Percentiles rank a stretch among this genome's conserved stretches.
phyloP scores from a whole-genome alignment of 2,329 filamentous ascomycete genomes.

The Neoarthrinium moseri region DNA sequence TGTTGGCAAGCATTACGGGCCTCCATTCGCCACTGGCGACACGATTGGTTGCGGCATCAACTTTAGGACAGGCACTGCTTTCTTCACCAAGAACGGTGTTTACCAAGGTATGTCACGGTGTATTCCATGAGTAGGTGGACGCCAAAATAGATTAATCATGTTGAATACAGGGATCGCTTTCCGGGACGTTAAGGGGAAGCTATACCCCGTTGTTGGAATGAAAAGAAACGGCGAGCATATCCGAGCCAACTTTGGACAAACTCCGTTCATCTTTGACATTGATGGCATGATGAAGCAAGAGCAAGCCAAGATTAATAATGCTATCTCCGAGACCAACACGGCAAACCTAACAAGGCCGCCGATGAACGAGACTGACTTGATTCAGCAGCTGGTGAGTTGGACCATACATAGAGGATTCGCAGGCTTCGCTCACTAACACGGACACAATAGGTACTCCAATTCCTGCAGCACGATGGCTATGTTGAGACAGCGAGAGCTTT shows the following conservation, averaged over 20 bases:
- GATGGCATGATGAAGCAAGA: constrained; percentile 81
- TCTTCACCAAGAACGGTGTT: constrained; percentile 67
- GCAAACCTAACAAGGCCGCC: constrained; percentile 56
- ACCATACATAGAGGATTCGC: constrained; percentile 2
- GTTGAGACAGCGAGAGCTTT: constrained; percentile 91
- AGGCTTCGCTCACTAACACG: constrained; percentile 12
- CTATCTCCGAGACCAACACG: constrained; percentile 60
- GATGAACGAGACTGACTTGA: constrained; percentile 71
- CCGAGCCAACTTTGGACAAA: constrained; percentile 66
- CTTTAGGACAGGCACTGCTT: constrained; percentile 62
- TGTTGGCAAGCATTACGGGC: constrained; percentile 56
- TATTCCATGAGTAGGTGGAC: too few relatives aligned
- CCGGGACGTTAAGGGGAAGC: constrained; percentile 59
- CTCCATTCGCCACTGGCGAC: constrained; percentile 54
- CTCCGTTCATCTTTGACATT: constrained; percentile 87
- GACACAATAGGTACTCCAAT: constrained; percentile 65
- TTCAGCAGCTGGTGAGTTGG: constrained; percentile 77
- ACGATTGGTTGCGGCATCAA: constrained; percentile 66
- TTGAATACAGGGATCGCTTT: constrained; percentile 76
- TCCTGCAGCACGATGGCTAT: constrained; percentile 91
- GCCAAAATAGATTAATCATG: too few relatives aligned
- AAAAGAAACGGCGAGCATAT: constrained; percentile 64
- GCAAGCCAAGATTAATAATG: constrained; percentile 53
- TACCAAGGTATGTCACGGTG: constrained; percentile 52
- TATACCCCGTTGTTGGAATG: constrained; percentile 68